These are phyloP conservation scores for Castanea sativa DNA, from an alignment of 306 rosid species.

Conservation along the genomic window DNA sequence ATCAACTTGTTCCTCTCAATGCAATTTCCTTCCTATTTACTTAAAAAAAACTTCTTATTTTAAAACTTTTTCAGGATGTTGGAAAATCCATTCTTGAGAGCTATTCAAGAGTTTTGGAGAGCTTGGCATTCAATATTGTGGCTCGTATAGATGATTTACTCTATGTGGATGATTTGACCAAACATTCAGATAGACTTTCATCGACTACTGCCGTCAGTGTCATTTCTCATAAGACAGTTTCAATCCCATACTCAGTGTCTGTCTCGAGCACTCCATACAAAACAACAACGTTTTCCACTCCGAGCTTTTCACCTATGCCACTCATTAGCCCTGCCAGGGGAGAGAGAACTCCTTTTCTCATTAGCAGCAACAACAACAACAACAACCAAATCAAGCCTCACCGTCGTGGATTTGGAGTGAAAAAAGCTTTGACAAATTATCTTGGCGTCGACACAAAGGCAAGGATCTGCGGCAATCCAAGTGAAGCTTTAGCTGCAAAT, in stretches of 20 bases:
- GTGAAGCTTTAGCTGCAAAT: slow-evolving; percentile 37
- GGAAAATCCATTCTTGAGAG: slow-evolving; percentile 92
- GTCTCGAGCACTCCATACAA: slow-evolving; percentile 76
- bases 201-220: slow-evolving; percentile 54
- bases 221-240: slow-evolving; percentile 54
- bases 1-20: background rate
- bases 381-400: slow-evolving; percentile 38
- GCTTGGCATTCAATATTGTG: slow-evolving; percentile 80
- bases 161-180: slow-evolving; percentile 79
- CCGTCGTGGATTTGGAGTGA: slow-evolving; percentile 81
- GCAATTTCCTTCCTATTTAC: background rate
- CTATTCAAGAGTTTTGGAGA: slow-evolving; percentile 94
- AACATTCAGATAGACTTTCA: slow-evolving; percentile 62
- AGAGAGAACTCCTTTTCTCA: slow-evolving; percentile 82
- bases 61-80: slow-evolving; percentile 65
- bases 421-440: slow-evolving; percentile 82
- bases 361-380: slow-evolving; percentile 26
- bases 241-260: slow-evolving; percentile 51
- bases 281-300: slow-evolving; percentile 41
- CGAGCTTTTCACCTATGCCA: slow-evolving; percentile 59
- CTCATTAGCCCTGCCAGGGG: slow-evolving; percentile 76
- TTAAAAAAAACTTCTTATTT: background rate
- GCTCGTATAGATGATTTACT: slow-evolving; percentile 89
- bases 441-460: slow-evolving; percentile 80
- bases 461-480: slow-evolving; percentile 54